phyloP scores from a whole-genome alignment of 495 filamentous ascomycete species.

The Pyrenopolyporus hunteri region DNA sequence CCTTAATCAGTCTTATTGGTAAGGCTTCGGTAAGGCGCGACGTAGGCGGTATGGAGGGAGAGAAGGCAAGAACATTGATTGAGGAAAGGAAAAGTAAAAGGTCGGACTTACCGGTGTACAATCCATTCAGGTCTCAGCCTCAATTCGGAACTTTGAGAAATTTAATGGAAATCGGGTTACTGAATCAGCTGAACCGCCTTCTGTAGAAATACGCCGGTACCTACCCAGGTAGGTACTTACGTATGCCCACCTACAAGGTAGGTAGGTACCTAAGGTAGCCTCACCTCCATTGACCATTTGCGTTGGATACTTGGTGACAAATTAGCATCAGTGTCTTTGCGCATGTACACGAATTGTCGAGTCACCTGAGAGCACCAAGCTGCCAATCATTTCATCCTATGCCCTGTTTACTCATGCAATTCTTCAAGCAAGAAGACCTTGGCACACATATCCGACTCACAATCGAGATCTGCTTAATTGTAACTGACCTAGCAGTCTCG shows the following conservation, averaged over 20 bases:
- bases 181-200: constrained; percentile 6
- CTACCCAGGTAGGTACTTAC: neutral
- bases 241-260: no score
- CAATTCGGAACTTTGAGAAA: neutral
- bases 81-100: neutral
- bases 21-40: no score
- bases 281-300: no score
- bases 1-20: no score
- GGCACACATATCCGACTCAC: constrained; percentile 5
- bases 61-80: no score
- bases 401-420: neutral
- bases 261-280: no score
- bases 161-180: neutral
- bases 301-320: constrained; percentile 1
- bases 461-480: constrained; percentile 10
- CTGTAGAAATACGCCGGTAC: neutral
- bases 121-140: constrained; percentile 10
- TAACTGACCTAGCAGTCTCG: no score
- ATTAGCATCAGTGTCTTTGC: no score
- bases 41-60: no score
- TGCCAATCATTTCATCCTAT: constrained; percentile 14
- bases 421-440: neutral
- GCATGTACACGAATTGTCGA: neutral
- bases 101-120: constrained; percentile 1
- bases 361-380: constrained; percentile 13